Conservation (phyloP, 805 yeast genomes). For the Vanderwaltozyma tropicalis region DNA sequence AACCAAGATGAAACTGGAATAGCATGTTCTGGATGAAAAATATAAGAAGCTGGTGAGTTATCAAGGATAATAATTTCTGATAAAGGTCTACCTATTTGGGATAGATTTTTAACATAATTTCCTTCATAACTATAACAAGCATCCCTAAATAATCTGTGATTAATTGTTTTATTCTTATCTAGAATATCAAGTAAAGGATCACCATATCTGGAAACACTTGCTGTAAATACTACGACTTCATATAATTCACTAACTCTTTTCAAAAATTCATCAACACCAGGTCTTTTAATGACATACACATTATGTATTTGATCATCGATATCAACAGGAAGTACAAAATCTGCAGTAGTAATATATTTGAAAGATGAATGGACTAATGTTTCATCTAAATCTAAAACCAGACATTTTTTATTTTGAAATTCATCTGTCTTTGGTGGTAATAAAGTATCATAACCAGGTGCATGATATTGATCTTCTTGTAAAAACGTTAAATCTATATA, state of each 20-base stretch:
- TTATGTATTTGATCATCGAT: constrained; percentile 85
- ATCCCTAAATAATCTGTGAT: constrained; percentile 87
- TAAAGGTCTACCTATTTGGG: constrained; percentile 87
- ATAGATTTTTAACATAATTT: constrained; percentile 81
- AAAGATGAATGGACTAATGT: constrained; percentile 91
- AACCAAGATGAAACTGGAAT: constrained; percentile 96
- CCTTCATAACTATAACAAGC: constrained; percentile 89
- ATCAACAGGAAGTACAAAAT: constrained; percentile 93
- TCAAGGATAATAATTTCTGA: constrained; percentile 78
- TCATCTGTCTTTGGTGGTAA: constrained; percentile 36
- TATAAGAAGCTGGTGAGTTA: constrained; percentile 92
- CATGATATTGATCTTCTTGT: constrained; percentile 60
- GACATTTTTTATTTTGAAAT: constrained; percentile 61
- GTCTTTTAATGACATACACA: constrained; percentile 90
- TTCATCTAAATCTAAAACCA: constrained; percentile 86
- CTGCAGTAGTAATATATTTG: constrained; percentile 82
- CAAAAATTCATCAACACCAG: constrained; percentile 93
- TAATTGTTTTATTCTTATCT: constrained; percentile 61
- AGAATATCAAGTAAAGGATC: constrained; percentile 85
- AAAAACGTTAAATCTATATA: constrained; percentile 48
- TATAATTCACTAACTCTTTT: constrained; percentile 67
- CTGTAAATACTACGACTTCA: constrained; percentile 94
- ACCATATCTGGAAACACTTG: constrained; percentile 88
- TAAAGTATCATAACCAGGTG: constrained; percentile 55
- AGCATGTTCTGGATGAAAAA: constrained; percentile 94